Percentiles rank a stretch among this genome's conserved stretches.
phyloP scores from a whole-genome alignment of 2,329 filamentous ascomycete species.

The Dothideomycetes sp. region DNA sequence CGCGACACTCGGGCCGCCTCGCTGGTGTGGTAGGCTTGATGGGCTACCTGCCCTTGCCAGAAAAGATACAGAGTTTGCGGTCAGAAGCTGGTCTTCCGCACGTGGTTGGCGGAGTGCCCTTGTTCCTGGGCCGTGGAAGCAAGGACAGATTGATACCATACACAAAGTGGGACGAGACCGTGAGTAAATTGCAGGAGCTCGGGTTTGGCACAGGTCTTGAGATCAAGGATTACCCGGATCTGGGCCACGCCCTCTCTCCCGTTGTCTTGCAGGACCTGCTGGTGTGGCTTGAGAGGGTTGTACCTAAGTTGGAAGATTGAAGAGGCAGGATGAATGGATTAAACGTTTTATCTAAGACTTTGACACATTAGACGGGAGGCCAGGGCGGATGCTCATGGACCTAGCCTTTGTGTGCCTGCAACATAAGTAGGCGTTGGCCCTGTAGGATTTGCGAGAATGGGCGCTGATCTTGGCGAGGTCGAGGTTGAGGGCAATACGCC shows the following conservation, averaged over 20 bases:
- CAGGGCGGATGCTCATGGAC: slow-evolving; percentile 48
- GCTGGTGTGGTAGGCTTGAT: slow-evolving; percentile 32
- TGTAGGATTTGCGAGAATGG: slow-evolving; percentile 18
- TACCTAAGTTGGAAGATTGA: slow-evolving; percentile 25
- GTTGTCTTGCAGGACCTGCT: slow-evolving; percentile 36
- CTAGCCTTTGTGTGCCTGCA: slow-evolving; percentile 55
- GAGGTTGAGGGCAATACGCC: slow-evolving; percentile 59
- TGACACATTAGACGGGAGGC: not conserved
- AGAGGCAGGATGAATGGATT: not conserved
- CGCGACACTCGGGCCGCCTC: slow-evolving; percentile 27
- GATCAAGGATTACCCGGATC: slow-evolving; percentile 36
- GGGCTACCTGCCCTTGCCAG: slow-evolving; percentile 36
- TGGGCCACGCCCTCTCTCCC: slow-evolving; percentile 34
- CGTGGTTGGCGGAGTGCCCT: slow-evolving; percentile 24
- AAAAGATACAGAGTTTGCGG: slow-evolving; percentile 27
- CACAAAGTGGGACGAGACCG: slow-evolving; percentile 29
- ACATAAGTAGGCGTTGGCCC: slow-evolving; percentile 47
- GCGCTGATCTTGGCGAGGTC: slow-evolving; percentile 9
- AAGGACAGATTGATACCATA: slow-evolving; percentile 38
- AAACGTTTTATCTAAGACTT: not conserved
- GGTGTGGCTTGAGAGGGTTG: slow-evolving; percentile 27
- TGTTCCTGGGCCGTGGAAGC: slow-evolving; percentile 37
- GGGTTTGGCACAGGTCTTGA: slow-evolving; percentile 28
- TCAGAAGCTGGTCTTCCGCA: slow-evolving; percentile 24
- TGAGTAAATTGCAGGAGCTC: slow-evolving; percentile 28